Evolutionary conservation across 495 filamentous ascomycete species (phyloP).

Genomic region (Immersiella caudata): DNA sequence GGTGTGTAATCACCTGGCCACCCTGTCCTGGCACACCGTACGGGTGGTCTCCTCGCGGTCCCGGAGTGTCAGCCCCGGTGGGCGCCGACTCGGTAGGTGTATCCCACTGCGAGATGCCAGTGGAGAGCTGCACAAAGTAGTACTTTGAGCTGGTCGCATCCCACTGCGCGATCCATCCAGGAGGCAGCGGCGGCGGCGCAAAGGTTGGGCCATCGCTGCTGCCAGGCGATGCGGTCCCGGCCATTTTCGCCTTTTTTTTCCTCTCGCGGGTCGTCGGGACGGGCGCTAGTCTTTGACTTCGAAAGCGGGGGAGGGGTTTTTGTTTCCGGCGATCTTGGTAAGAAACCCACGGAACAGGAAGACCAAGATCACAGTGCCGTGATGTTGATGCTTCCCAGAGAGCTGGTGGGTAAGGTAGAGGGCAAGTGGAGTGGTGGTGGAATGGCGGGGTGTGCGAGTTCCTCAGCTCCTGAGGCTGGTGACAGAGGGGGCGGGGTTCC

Average conservation of each 20-base stretch:
- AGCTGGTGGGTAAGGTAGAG: background rate
- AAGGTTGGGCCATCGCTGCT: slow-evolving; percentile 71
- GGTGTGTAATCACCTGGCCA: slow-evolving; percentile 53
- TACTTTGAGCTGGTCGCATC: slow-evolving; percentile 72
- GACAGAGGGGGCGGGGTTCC: background rate
- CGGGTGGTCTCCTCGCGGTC: slow-evolving; percentile 49
- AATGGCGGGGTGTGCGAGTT: background rate
- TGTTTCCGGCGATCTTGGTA: background rate
- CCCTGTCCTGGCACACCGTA: slow-evolving; percentile 48
- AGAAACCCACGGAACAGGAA: background rate
- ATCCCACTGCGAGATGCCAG: slow-evolving; percentile 77
- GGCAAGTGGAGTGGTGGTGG: background rate
- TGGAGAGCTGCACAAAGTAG: slow-evolving; percentile 79
- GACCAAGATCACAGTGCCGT: background rate
- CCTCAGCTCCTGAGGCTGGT: background rate
- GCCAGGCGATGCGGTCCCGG: slow-evolving; percentile 59
- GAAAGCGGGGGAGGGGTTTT: background rate
- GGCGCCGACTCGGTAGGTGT: slow-evolving; percentile 68
- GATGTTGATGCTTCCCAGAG: background rate
- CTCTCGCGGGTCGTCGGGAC: background rate
- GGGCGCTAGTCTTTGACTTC: background rate
- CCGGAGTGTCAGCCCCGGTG: slow-evolving; percentile 50
- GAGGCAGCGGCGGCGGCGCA: slow-evolving; percentile 67
- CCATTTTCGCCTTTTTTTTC: slow-evolving; percentile 34
- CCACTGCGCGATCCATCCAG: slow-evolving; percentile 87